Evolutionary conservation across 2,329 filamentous ascomycete species (phyloP).

Genomic region (Leptoxyphium fumago): DNA sequence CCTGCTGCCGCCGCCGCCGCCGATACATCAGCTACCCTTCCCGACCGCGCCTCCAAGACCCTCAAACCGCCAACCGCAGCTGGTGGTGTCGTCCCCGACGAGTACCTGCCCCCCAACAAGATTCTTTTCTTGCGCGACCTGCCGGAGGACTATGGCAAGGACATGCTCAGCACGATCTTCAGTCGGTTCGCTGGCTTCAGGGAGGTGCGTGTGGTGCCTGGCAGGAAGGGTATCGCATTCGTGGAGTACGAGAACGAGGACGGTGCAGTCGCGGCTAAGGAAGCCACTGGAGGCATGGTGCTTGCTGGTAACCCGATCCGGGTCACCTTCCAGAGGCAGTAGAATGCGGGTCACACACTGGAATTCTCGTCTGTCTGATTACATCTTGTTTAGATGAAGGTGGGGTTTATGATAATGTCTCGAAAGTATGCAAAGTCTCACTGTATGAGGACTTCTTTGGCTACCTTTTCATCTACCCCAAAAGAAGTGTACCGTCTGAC

Average conservation of each 20-base stretch:
- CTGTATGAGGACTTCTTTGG: too few species aligned
- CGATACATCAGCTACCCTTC: conserved; percentile 10
- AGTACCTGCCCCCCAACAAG: conserved; percentile 95
- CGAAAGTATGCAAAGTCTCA: too few species aligned
- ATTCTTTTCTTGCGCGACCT: conserved; percentile 89
- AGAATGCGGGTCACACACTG: too few species aligned
- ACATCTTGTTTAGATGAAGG: too few species aligned
- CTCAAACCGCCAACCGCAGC: conserved; percentile 53
- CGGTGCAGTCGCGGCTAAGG: conserved; percentile 84
- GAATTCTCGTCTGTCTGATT: too few species aligned
- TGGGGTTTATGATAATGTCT: too few species aligned
- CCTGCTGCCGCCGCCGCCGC: conserved; percentile 43
- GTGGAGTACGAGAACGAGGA: conserved; percentile 89
- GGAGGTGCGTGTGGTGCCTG: conserved; percentile 80
- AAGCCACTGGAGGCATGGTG: conserved; percentile 74
- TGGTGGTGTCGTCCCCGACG: conserved; percentile 74
- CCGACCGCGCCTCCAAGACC: conserved; percentile 50
- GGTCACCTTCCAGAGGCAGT: conserved; percentile 67
- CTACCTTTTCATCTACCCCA: too few species aligned
- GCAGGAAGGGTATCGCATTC: conserved; percentile 78
- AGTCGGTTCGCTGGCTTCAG: conserved; percentile 84
- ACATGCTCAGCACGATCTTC: conserved; percentile 67
- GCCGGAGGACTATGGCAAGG: conserved; percentile 72
- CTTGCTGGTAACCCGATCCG: conserved; percentile 72
- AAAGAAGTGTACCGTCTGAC: too few species aligned